phyloP scores from a whole-genome alignment of 352 stramenopile species.

The Phytophthora palmivora region DNA sequence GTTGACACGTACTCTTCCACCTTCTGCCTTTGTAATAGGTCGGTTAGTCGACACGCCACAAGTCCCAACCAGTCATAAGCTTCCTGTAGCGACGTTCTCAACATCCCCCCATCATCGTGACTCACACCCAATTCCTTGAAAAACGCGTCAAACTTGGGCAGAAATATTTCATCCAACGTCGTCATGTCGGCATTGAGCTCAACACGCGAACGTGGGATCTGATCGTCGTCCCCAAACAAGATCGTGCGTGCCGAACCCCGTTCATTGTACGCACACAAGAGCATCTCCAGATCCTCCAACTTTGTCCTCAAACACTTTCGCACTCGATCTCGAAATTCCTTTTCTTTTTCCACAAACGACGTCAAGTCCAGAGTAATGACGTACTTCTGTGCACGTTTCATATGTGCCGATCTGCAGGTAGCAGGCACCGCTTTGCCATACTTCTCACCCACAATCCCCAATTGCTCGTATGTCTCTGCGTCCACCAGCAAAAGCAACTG shows the following conservation, averaged over 20 bases:
- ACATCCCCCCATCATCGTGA: conserved; percentile 20
- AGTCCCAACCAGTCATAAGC: conserved; percentile 83
- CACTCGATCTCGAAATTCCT: conserved; percentile 47
- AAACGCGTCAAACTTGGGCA: conserved; percentile 64
- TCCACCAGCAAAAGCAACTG: conserved; percentile 79
- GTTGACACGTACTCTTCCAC: conserved; percentile 84
- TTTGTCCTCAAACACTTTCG: conserved; percentile 51
- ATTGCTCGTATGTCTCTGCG: conserved; percentile 67
- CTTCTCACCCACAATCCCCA: conserved; percentile 74
- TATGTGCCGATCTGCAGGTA: conserved; percentile 26
- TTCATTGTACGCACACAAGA: conserved; percentile 78
- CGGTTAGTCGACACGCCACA: conserved; percentile 63
- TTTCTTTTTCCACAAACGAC: conserved; percentile 39
- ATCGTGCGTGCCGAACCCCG: conserved; percentile 68
- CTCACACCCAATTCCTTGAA: conserved; percentile 32
- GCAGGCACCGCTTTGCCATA: conserved; percentile 50
- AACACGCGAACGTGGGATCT: conserved; percentile 61
- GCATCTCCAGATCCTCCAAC: conserved; percentile 69
- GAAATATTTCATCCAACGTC: conserved; percentile 51
- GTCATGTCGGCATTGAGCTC: conserved; percentile 63
- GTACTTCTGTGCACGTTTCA: conserved; percentile 55
- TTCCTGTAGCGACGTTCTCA: conserved; percentile 51
- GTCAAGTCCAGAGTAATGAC: conserved; percentile 71
- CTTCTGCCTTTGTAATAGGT: conserved; percentile 58
- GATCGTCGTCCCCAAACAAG: conserved; percentile 75